Evolutionary conservation across 2,329 filamentous ascomycete genomes (phyloP).

Genomic region (Pyrenochaeta sp.): DNA sequence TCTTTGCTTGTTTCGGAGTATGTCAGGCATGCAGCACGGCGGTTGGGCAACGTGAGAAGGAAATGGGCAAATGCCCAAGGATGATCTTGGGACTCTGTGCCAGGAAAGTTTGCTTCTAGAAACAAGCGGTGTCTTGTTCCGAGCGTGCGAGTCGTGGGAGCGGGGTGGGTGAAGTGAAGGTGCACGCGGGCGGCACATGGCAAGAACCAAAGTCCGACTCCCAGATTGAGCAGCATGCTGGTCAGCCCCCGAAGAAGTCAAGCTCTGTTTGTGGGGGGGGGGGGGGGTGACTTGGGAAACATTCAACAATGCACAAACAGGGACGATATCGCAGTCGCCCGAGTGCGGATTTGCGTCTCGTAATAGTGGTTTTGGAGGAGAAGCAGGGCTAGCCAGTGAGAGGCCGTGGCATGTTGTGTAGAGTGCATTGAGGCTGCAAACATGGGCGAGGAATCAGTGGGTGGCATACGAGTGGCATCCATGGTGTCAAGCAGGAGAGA

Average conservation of each 20-base stretch:
- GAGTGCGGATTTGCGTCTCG: conserved; percentile 13
- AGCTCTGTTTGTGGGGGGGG: no score
- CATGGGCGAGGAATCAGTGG: conserved; percentile 19
- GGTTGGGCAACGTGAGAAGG: conserved; percentile 36
- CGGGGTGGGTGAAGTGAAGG: conserved; percentile 5
- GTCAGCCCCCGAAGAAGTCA: no score
- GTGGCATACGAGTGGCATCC: conserved; percentile 16
- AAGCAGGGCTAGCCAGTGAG: conserved; percentile 4
- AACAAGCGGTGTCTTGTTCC: conserved; percentile 20
- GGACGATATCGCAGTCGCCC: background rate
- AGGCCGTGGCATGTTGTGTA: conserved; percentile 2
- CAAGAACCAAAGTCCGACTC: conserved; percentile 2
- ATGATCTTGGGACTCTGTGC: conserved; percentile 12
- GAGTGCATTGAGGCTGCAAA: conserved; percentile 24
- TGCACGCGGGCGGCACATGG: conserved; percentile 15
- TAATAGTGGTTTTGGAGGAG: conserved; percentile 16
- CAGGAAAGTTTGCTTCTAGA: no score
- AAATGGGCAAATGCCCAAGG: conserved; percentile 18
- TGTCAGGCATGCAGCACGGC: conserved; percentile 26
- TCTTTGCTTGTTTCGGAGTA: conserved; percentile 26
- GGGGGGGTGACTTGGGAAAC: no score
- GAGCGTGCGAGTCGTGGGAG: conserved; percentile 17
- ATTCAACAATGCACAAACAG: background rate
- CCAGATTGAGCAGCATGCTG: conserved; percentile 1
- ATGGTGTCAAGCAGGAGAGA: conserved; percentile 30